Base-by-base conservation (phyloP, 2,329 filamentous ascomycete genomes). In the Achaetomium macrosporum region DNA sequence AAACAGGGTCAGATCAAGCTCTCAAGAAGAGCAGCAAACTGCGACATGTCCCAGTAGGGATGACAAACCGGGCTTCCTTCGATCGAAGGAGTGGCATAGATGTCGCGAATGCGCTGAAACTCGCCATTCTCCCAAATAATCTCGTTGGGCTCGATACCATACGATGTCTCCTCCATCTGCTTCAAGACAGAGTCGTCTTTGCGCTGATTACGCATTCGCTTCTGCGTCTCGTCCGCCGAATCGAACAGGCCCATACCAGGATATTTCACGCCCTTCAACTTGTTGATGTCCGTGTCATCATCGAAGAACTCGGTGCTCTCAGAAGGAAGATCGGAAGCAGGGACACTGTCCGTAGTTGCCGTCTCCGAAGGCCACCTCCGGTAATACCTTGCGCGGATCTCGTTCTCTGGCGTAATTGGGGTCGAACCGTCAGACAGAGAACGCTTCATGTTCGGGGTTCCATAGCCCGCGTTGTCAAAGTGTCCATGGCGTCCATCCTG, bases 191-290 rank as follows among this genome's bases (percentile, higher is more conserved):
- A 84, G n/a, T 74, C 76, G 50, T 85, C 81, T 67, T 92, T 92
- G 62, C 85, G 83, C 68, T 92, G 88, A 65, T 91, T 91, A 47
- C 88, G 77, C 70, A 82, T 88, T 42, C 84, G 78, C 61, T 82
- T 85, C 76, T 87, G 85, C 56, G 85, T 81, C 15, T 83, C 78
- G 5, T 84, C 87, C 5, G 88, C 88, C 49, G 88, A 83, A 67
- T 92, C 88, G 65, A 91, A 90, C n/a, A 89, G 76, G 49, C 81
- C 79, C 87, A 91, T 91, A 16, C 88, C 88, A 2, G 85, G 84
- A 76, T 84, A 90, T 43, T 82, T 73, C n/a, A 84, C 73, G 2
- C 87, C 87, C 66, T 91, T 91, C 49, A 90, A 75, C 63, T 74
- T 79, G 54, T 67, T 73, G 7, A 59, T 60, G n/a, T 68, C 63